Conservation (phyloP, 116 monocot species). For the Zostera marina region DNA sequence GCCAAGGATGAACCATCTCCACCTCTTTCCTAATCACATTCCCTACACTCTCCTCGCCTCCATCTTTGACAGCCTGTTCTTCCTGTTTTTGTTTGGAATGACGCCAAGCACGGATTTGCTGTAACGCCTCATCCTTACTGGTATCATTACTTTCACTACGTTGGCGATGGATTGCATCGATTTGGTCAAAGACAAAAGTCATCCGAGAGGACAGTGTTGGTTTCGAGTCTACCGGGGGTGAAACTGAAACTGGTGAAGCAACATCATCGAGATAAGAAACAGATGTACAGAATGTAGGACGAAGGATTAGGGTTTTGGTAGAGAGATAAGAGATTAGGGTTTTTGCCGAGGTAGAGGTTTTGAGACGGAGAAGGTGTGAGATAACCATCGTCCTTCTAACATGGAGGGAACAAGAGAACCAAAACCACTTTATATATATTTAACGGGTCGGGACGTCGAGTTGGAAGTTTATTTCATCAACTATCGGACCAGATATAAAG, state of each 20-base stretch:
- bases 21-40: background rate
- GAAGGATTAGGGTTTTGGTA: slow-evolving; percentile 3
- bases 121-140: slow-evolving; percentile 48
- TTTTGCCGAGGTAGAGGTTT: slow-evolving; percentile 8
- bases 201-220: slow-evolving; percentile 51
- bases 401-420: too few relatives aligned
- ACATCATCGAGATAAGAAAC: background rate
- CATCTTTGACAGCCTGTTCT: background rate
- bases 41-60: background rate
- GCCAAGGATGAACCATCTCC: slow-evolving; percentile 84
- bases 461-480: too few relatives aligned
- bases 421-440: too few relatives aligned
- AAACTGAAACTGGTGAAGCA: background rate
- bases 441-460: too few relatives aligned
- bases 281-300: background rate
- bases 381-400: background rate
- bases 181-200: slow-evolving; percentile 87
- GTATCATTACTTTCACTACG: slow-evolving; percentile 10
- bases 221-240: background rate
- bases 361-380: slow-evolving; percentile 6
- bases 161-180: slow-evolving; percentile 69
- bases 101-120: slow-evolving; percentile 61
- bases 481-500: too few relatives aligned
- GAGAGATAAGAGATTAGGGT: background rate
- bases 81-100: slow-evolving; percentile 13